Conservation (phyloP, 148 eudicot species). For the Gaultheria prostrata region DNA sequence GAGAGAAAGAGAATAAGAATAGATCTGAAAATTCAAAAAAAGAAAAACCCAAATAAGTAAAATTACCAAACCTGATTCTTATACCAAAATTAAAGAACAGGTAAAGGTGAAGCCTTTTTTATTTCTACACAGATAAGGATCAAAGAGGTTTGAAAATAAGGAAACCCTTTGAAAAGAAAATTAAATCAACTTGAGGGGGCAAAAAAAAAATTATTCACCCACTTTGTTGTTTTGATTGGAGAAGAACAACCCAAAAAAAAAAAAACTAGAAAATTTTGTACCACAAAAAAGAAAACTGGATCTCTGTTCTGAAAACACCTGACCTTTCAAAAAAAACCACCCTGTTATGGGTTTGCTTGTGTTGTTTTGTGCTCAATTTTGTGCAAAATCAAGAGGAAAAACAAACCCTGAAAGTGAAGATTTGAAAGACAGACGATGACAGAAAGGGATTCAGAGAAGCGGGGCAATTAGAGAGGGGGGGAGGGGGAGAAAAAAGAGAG, state of each 20-base stretch:
- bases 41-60: neutral
- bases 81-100: constrained; percentile 29
- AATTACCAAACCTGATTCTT: constrained; percentile 25
- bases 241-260: neutral
- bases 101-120: constrained; percentile 15
- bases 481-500: neutral
- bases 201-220: constrained; percentile 41
- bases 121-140: constrained; percentile 14
- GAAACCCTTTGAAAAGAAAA: constrained; percentile 18
- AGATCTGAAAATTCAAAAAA: constrained; percentile 9
- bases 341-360: constrained; percentile 20
- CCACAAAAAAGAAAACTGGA: constrained; percentile 18
- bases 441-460: constrained; percentile 57
- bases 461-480: constrained; percentile 30
- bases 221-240: constrained; percentile 19
- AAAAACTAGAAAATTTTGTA: neutral
- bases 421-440: constrained; percentile 49
- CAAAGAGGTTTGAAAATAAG: constrained; percentile 26
- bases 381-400: constrained; percentile 21
- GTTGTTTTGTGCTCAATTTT: neutral
- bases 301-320: constrained; percentile 58
- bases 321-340: constrained; percentile 47
- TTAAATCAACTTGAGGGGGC: constrained; percentile 25
- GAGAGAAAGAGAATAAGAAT: neutral
- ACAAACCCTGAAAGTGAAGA: constrained; percentile 28